phyloP scores from a whole-genome alignment of 805 yeast genomes.

The Starmerella vaccinii region DNA sequence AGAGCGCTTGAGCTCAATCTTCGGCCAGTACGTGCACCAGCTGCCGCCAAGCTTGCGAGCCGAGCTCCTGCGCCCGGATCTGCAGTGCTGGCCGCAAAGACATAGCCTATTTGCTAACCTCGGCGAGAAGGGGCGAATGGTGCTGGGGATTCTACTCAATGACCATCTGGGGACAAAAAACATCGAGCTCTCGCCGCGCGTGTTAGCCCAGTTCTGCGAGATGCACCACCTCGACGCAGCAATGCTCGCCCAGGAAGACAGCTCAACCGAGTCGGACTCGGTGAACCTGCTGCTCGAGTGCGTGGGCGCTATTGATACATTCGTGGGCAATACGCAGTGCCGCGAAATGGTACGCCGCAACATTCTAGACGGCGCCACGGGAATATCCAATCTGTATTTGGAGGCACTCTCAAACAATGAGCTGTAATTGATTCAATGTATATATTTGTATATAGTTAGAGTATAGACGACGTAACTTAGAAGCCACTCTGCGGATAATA shows the following conservation, averaged over 20 bases:
- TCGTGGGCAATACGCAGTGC: conserved; percentile 10
- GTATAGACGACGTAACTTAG: background rate
- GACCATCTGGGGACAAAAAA: conserved; percentile 23
- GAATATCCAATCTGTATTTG: conserved; percentile 18
- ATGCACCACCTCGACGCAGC: conserved; percentile 4
- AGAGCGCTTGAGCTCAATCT: conserved; percentile 4
- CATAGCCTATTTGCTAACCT: conserved; percentile 16
- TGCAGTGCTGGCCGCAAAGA: conserved; percentile 17
- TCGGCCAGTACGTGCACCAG: conserved; percentile 13
- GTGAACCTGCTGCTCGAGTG: conserved; percentile 4
- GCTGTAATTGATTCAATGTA: background rate
- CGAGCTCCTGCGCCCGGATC: conserved; percentile 20
- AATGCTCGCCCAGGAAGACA: background rate
- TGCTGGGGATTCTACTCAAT: conserved; percentile 18
- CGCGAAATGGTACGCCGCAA: conserved; percentile 9
- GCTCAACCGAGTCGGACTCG: background rate
- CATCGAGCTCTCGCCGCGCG: conserved; percentile 10
- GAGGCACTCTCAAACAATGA: conserved; percentile 14
- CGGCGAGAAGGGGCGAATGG: conserved; percentile 6
- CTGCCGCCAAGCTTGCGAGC: conserved; percentile 18
- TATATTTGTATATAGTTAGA: background rate
- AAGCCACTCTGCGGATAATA: background rate
- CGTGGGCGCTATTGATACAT: conserved; percentile 16
- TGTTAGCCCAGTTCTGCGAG: conserved; percentile 15
- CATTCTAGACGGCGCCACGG: conserved; percentile 15